Evolutionary conservation across 768 basidiomycete species (phyloP).

Genomic region (Trametes cinnabarina): DNA sequence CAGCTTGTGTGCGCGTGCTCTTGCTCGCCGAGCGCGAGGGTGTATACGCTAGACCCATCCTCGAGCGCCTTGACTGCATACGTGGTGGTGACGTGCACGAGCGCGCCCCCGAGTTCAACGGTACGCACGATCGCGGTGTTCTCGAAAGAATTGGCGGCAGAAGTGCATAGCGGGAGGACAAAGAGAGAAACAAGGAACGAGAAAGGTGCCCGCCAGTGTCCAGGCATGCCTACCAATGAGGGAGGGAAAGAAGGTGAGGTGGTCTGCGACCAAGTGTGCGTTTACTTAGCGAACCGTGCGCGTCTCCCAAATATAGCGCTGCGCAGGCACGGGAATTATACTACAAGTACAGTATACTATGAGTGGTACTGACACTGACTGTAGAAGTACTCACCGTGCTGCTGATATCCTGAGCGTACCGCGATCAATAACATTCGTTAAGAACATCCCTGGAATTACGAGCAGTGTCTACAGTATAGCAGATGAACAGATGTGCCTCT

Average conservation of each 20-base stretch:
- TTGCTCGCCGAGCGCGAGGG: constrained; percentile 59
- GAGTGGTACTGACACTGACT: too few relatives aligned
- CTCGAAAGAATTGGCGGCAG: constrained; percentile 63
- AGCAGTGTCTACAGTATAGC: constrained; percentile 13
- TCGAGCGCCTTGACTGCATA: constrained; percentile 78
- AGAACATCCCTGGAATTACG: background rate
- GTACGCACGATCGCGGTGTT: constrained; percentile 88
- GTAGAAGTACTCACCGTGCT: too few relatives aligned
- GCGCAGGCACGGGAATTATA: too few relatives aligned
- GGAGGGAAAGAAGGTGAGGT: constrained; percentile 5
- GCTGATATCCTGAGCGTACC: too few relatives aligned
- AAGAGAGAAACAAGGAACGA: constrained; percentile 47
- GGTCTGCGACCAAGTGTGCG: constrained; percentile 16
- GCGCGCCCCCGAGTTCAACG: constrained; percentile 84
- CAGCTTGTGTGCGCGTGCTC: constrained; percentile 71
- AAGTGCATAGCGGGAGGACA: constrained; percentile 39
- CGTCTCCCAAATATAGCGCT: constrained; percentile 17
- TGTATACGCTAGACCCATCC: constrained; percentile 59
- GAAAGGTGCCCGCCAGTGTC: constrained; percentile 23
- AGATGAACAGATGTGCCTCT: constrained; percentile 26
- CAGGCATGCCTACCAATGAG: constrained; percentile 15
- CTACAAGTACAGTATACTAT: too few relatives aligned
- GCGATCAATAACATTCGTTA: background rate
- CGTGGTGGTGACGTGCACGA: constrained; percentile 86
- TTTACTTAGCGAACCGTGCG: constrained; percentile 20